Evolutionary conservation across 768 basidiomycete species (phyloP).

Genomic region (Tricholoma flavovirens): DNA sequence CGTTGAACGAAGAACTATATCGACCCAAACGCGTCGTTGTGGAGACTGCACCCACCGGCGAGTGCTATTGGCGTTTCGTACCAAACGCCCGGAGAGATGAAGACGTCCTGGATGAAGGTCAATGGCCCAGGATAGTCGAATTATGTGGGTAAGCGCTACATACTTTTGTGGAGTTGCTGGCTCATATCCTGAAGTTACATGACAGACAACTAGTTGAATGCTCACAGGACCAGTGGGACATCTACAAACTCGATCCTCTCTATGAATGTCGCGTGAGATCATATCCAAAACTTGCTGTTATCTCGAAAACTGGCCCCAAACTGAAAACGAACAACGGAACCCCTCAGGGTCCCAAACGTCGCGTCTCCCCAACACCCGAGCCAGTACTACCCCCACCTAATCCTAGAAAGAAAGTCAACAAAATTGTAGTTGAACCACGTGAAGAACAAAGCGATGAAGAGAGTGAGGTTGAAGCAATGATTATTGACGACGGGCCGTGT

Average conservation of each 20-base stretch:
- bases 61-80: slow-evolving; percentile 69
- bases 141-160: slow-evolving; percentile 58
- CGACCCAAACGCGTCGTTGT: slow-evolving; percentile 70
- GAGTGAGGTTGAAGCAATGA: slow-evolving; percentile 48
- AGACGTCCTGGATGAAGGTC: slow-evolving; percentile 59
- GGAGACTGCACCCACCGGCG: slow-evolving; percentile 53
- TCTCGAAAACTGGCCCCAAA: slow-evolving; percentile 23
- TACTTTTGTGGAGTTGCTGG: neutral
- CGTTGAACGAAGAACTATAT: slow-evolving; percentile 39
- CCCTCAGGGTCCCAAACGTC: slow-evolving; percentile 15
- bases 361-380: slow-evolving; percentile 9
- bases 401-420: slow-evolving; percentile 1
- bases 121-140: slow-evolving; percentile 61
- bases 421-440: slow-evolving; percentile 5
- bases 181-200: slow-evolving; percentile 10
- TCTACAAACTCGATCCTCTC: slow-evolving; percentile 74
- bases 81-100: slow-evolving; percentile 58
- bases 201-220: slow-evolving; percentile 43
- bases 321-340: slow-evolving; percentile 11
- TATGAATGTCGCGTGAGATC: slow-evolving; percentile 59
- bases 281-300: slow-evolving; percentile 32
- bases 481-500: slow-evolving; percentile 32
- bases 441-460: slow-evolving; percentile 30
- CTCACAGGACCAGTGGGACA: slow-evolving; percentile 80
- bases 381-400: neutral